Percentiles rank a stretch among this genome's conserved stretches.
Evolutionary conservation across 805 yeast species (phyloP).

Genomic region (Candida alai): DNA sequence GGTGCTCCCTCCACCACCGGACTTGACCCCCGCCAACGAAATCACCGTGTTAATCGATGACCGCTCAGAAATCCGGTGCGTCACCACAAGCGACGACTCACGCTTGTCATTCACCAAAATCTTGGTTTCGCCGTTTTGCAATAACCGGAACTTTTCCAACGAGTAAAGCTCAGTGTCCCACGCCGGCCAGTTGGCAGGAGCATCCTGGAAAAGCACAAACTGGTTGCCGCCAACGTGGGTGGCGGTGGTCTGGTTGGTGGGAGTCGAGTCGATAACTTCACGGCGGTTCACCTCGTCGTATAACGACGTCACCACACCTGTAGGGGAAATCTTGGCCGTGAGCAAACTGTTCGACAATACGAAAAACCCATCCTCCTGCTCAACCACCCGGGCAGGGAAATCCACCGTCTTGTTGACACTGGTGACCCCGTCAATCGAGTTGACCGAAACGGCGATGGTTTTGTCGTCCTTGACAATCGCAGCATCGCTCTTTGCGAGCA

Average conservation of each 20-base stretch:
- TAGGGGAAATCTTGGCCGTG: slow-evolving; percentile 47
- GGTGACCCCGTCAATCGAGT: slow-evolving; percentile 16
- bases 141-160: slow-evolving; percentile 60
- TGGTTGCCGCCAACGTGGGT: slow-evolving; percentile 65
- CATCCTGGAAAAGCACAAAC: slow-evolving; percentile 78
- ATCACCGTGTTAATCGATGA: slow-evolving; percentile 66
- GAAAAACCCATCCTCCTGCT: slow-evolving; percentile 37
- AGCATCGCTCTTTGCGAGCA: slow-evolving; percentile 10
- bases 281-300: slow-evolving; percentile 52
- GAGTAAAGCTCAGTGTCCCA: slow-evolving; percentile 97
- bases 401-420: slow-evolving; percentile 14
- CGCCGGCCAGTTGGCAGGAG: slow-evolving; percentile 88
- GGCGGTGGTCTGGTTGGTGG: slow-evolving; percentile 44
- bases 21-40: slow-evolving; percentile 60
- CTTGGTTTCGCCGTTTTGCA: slow-evolving; percentile 35
- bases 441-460: slow-evolving; percentile 19
- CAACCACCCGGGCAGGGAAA: slow-evolving; percentile 47
- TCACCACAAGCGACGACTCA: slow-evolving; percentile 59
- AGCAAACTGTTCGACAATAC: slow-evolving; percentile 60
- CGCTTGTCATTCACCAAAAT: slow-evolving; percentile 51
- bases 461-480: slow-evolving; percentile 11
- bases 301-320: slow-evolving; percentile 59
- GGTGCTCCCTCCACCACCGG: slow-evolving; percentile 40
- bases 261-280: slow-evolving; percentile 61
- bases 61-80: slow-evolving; percentile 51